Conservation (phyloP, 2,329 filamentous ascomycete species). For the Fusarium kyushuense region DNA sequence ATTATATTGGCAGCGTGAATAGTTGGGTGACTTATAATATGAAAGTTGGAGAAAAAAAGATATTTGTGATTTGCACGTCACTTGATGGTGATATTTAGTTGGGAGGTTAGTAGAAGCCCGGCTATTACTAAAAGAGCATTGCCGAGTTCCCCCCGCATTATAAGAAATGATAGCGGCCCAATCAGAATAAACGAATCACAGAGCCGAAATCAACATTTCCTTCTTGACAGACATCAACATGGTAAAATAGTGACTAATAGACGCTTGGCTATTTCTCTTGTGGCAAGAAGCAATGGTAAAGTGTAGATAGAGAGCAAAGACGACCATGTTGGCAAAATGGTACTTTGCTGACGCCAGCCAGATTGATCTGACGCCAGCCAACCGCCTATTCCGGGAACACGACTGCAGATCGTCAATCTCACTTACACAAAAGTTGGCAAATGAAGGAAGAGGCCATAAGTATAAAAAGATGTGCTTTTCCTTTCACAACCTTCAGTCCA, state of each 20-base stretch:
- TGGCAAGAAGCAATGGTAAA: too few relatives aligned
- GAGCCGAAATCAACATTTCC: too few relatives aligned
- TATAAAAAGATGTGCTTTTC: not conserved
- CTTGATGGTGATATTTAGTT: not conserved
- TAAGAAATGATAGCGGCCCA: not conserved
- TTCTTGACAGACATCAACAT: too few relatives aligned
- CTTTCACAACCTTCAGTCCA: not conserved
- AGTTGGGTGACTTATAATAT: not conserved
- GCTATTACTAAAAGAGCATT: not conserved
- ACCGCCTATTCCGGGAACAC: not conserved
- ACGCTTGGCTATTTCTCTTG: too few relatives aligned
- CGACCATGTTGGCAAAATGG: too few relatives aligned
- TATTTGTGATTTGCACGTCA: not conserved
- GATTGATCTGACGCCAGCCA: conserved; percentile 8
- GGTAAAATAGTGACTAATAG: too few relatives aligned
- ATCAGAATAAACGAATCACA: not conserved
- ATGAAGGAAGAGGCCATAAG: not conserved
- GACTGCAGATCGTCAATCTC: not conserved
- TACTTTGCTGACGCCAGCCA: conserved; percentile 9
- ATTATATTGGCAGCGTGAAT: not conserved
- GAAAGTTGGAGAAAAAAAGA: not conserved
- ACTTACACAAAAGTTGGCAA: not conserved
- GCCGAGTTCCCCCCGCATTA: not conserved
- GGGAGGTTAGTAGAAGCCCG: not conserved
- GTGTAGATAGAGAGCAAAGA: too few relatives aligned